phyloP scores from a whole-genome alignment of 31 red algal genomes.

The Bonnemaisonia californica region DNA sequence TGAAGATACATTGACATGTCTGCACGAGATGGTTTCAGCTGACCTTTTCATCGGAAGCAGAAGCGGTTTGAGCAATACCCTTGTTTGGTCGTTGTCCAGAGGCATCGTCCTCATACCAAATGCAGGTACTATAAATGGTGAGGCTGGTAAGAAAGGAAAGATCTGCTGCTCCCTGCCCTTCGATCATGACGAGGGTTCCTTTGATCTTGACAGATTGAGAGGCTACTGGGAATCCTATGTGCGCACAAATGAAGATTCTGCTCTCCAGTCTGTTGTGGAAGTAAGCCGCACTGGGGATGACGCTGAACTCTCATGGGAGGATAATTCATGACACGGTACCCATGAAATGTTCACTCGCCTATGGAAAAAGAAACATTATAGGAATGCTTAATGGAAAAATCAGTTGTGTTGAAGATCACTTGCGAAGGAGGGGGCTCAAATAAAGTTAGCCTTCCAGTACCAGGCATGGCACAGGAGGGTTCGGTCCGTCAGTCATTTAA shows the following conservation, averaged over 20 bases:
- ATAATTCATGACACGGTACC: too few relatives aligned
- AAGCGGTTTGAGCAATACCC: slow-evolving; percentile 43
- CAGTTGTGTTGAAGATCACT: too few relatives aligned
- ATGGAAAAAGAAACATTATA: too few relatives aligned
- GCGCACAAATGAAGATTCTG: slow-evolving; percentile 43
- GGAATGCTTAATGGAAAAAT: too few relatives aligned
- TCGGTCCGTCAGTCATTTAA: too few relatives aligned
- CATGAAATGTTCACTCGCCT: too few relatives aligned
- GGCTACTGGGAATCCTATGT: slow-evolving; percentile 62
- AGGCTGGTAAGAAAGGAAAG: slow-evolving; percentile 57
- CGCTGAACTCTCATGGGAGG: too few relatives aligned
- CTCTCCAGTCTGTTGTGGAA: not conserved
- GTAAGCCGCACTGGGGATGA: not conserved
- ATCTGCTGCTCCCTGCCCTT: slow-evolving; percentile 65
- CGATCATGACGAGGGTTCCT: slow-evolving; percentile 45
- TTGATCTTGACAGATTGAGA: slow-evolving; percentile 28
- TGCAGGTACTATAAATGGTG: slow-evolving; percentile 29
- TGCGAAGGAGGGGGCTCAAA: too few relatives aligned
- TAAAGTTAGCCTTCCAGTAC: too few relatives aligned
- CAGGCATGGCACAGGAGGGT: too few relatives aligned
- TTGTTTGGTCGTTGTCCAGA: slow-evolving; percentile 58
- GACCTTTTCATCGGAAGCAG: slow-evolving; percentile 75
- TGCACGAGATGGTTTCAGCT: slow-evolving; percentile 69
- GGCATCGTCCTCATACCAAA: slow-evolving; percentile 57
- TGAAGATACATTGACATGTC: slow-evolving; percentile 50